Percentiles rank a stretch among this genome's conserved stretches.
These are phyloP conservation scores for Sistotremastrum suecicum DNA, from an alignment of 768 basidiomycete species.

Conservation along the genomic window DNA sequence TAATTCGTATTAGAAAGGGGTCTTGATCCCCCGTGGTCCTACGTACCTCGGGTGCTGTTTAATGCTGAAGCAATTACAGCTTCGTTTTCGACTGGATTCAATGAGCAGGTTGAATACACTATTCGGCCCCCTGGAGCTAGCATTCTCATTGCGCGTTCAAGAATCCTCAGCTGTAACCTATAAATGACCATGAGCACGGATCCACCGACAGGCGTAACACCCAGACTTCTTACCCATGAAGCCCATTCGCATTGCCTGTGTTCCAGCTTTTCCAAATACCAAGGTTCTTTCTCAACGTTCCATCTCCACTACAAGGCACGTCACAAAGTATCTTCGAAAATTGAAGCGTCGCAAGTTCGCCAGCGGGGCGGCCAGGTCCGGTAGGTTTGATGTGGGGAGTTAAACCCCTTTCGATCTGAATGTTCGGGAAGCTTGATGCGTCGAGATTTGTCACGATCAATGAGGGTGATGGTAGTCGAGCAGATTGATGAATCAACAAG, in stretches of 20 bases:
- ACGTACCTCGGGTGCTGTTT: slow-evolving; percentile 49
- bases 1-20: slow-evolving; percentile 11
- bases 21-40: neutral
- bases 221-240: slow-evolving; percentile 53
- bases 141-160: slow-evolving; percentile 85
- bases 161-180: slow-evolving; percentile 85
- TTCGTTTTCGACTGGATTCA: slow-evolving; percentile 96
- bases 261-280: slow-evolving; percentile 94
- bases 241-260: slow-evolving; percentile 75
- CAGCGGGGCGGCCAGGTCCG: slow-evolving; percentile 19
- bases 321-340: slow-evolving; percentile 95
- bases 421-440: slow-evolving; percentile 69
- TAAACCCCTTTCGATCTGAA: slow-evolving; percentile 28
- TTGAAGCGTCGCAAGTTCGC: slow-evolving; percentile 36
- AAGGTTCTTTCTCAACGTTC: slow-evolving; percentile 87
- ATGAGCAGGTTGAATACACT: slow-evolving; percentile 95
- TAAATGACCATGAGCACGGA: neutral
- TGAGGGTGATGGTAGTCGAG: slow-evolving; percentile 80
- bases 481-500: slow-evolving; percentile 94
- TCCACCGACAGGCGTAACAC: neutral
- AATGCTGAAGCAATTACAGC: slow-evolving; percentile 85
- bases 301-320: slow-evolving; percentile 96
- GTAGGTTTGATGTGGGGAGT: slow-evolving; percentile 10
- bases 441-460: slow-evolving; percentile 95
- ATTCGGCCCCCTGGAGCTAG: slow-evolving; percentile 77